Base-by-base conservation (phyloP, 176 grass and related monocot species). In the Eragrostis nindensis region DNA sequence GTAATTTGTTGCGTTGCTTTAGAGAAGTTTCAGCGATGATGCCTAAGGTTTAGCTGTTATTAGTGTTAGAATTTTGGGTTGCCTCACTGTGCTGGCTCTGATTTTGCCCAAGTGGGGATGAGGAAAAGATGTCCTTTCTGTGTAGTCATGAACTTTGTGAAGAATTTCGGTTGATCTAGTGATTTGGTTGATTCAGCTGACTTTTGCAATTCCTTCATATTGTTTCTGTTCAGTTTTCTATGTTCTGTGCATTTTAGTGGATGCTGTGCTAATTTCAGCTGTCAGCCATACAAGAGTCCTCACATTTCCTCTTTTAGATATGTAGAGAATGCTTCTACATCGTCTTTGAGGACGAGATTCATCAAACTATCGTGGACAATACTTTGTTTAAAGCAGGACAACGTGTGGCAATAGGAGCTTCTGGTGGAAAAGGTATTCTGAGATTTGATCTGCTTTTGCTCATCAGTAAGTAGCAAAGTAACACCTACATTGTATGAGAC, bases 341-440 rank as follows among this genome's bases (percentile, higher is more conserved):
- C 44, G 76, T 91, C 63, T 98, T 98, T 72, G 95, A 98, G 86
- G 92, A 95, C 11, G 96, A 99, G 73, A 99, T 99, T 64, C 93
- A 99, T 84, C 78, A 46, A 73, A 88, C 92, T 54, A 99, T 95
- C 36, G 65, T 99, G 41, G 82, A 93, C 30, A 99, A 88, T 78
- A 82, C 81, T 84, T 77, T 99, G 57, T 99, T 99, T 79, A 99
- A 91, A 88, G 68, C 76, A 18, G 90, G 92, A 32, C 92, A 99
- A 41, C 88, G 96, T 62, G 85, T 99, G 79, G 92, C 96, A 72
- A 92, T 99, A 11, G 90, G 88, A 85, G 96, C 96, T 93, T 99
- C 96, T 60, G 92, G 92, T 82, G 96, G 96, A 63, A 99, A 99
- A 93, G 90, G 92, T 99, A 81, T 74, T 68, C 60, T 41, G 11